Evolutionary conservation across 331 rosid species (phyloP).

Genomic region (Stylosanthes scabra): DNA sequence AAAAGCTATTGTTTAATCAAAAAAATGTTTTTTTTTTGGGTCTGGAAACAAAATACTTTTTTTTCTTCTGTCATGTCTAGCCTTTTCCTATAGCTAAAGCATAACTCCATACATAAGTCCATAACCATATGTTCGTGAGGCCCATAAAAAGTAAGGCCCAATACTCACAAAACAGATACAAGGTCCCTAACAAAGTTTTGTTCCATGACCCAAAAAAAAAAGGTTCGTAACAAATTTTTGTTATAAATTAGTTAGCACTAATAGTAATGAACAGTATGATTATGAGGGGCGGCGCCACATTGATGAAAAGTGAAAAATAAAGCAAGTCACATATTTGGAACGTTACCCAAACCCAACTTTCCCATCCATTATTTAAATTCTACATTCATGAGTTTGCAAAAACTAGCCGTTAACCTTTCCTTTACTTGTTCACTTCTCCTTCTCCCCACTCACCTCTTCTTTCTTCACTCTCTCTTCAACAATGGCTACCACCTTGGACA

Average conservation of each 20-base stretch:
- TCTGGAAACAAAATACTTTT: too few relatives aligned
- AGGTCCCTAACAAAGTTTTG: background rate
- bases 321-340: slow-evolving; percentile 41
- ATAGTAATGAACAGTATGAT: too few relatives aligned
- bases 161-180: background rate
- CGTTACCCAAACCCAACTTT: slow-evolving; percentile 47
- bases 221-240: too few relatives aligned
- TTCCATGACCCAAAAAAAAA: too few relatives aligned
- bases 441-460: background rate
- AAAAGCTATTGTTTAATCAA: too few relatives aligned
- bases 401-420: slow-evolving; percentile 78
- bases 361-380: slow-evolving; percentile 38
- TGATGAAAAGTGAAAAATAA: slow-evolving; percentile 1
- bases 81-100: too few relatives aligned
- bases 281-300: background rate
- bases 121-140: background rate
- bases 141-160: background rate
- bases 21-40: too few relatives aligned
- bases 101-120: too few relatives aligned
- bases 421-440: background rate
- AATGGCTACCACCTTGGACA: slow-evolving; percentile 61
- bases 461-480: background rate
- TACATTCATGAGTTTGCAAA: slow-evolving; percentile 31
- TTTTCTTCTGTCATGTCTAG: too few relatives aligned
- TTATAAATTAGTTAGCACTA: background rate